Evolutionary conservation across 805 yeast species (phyloP).

Genomic region (Candida ipomoeae): DNA sequence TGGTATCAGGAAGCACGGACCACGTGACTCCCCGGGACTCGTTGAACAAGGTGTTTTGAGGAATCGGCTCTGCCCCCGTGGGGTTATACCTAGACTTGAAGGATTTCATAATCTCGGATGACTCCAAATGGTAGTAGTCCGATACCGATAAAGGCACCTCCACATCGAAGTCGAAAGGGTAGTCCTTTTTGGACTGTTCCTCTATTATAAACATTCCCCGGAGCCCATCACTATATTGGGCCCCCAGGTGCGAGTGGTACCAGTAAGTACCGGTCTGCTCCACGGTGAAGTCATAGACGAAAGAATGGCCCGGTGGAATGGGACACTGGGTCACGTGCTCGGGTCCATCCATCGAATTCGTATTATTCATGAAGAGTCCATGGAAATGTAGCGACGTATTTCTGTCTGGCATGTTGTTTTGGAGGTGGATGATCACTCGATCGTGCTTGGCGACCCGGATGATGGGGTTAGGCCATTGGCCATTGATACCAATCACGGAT

Average conservation of each 20-base stretch:
- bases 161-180: constrained; percentile 59
- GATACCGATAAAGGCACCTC: constrained; percentile 53
- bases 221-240: constrained; percentile 76
- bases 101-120: constrained; percentile 40
- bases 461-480: constrained; percentile 42
- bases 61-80: constrained; percentile 82
- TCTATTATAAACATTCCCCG: constrained; percentile 66
- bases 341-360: constrained; percentile 43
- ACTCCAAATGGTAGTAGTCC: constrained; percentile 61
- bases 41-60: constrained; percentile 61
- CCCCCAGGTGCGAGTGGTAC: constrained; percentile 78
- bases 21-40: constrained; percentile 58
- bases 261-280: constrained; percentile 37
- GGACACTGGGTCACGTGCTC: constrained; percentile 46
- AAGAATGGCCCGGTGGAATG: constrained; percentile 35
- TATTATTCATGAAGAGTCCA: constrained; percentile 39
- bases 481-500: constrained; percentile 55
- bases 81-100: constrained; percentile 69
- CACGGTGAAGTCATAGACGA: constrained; percentile 34
- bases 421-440: constrained; percentile 34
- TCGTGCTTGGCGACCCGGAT: constrained; percentile 38
- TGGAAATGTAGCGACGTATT: constrained; percentile 44
- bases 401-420: constrained; percentile 30
- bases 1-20: constrained; percentile 53
- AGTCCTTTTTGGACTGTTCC: constrained; percentile 36